Base-by-base conservation (phyloP, 129 eudicot genomes). In the Flaveria brownii region DNA sequence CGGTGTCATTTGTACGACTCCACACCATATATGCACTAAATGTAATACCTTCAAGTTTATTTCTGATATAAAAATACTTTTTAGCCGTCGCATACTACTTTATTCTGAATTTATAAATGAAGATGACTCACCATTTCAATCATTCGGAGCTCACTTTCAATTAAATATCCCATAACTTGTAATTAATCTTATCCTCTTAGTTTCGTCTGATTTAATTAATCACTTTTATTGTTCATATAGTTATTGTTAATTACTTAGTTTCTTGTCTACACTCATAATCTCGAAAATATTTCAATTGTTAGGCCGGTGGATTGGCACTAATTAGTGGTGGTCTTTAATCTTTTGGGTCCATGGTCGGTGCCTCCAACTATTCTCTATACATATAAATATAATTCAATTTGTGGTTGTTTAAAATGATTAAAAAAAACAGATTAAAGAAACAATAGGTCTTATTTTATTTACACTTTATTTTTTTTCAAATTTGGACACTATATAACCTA, bases 221-320 rank as follows among this genome's bases (percentile, higher is more conserved):
- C 33, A 39, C 5, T 13, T 17, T 25, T 71, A 12, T n/a, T 30
- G 42, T 23, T 36, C 20, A 33, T 22, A 60, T 65, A 20, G 36
- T 15, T 72, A 51, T 69, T 26, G 10, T 41, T 52, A 57, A 42
- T 65, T 15, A 54, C 43, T 72, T 25, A 59, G 1, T 80, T 26
- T 62, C 39, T 70, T 81, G 81, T 75, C 81, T 75, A 72, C 64
- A 68, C 71, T 81, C 72, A 70, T 68, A 68, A 68, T 74, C 77
- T 47, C 51, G 65, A 70, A 63, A 30, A 61, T 74, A 25, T 57
- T 25, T 56, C 55, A 60, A 56, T 50, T 61, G 17, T 26, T 8
- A 78, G 85, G 91, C 82, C 91, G 91, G 91, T 84, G 82, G 91
- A 78, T 56, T 81, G 82, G 88, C 84, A 26, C 88, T 82, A 84